Percentiles rank a stretch among this genome's conserved stretches.
Conservation (phyloP, 169 alveolate species). For the Plasmodium malariae region DNA sequence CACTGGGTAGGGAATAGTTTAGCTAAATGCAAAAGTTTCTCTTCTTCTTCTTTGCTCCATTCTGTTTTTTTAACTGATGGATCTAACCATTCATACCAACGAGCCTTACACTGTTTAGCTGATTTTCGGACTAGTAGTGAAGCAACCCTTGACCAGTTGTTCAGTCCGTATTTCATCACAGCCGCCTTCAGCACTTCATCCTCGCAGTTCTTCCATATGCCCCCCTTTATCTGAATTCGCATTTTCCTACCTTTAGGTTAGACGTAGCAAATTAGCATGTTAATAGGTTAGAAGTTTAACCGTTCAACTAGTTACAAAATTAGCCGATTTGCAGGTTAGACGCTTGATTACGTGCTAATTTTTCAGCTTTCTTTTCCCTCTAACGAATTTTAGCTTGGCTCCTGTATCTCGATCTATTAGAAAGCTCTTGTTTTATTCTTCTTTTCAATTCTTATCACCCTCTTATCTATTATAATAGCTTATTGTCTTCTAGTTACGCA, state of each 20-base stretch:
- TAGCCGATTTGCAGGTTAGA: too few species aligned
- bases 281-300: too few species aligned
- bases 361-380: too few species aligned
- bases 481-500: too few species aligned
- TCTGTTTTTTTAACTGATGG: slow-evolving; percentile 99
- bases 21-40: slow-evolving; percentile 98
- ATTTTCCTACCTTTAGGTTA: slow-evolving; percentile 80
- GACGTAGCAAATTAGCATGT: too few species aligned
- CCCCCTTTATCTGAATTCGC: slow-evolving; percentile 98
- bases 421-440: too few species aligned
- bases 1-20: slow-evolving; percentile 99
- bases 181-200: slow-evolving; percentile 99
- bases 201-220: slow-evolving; percentile 99
- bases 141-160: slow-evolving; percentile 99
- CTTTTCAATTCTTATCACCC: too few species aligned
- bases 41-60: slow-evolving; percentile 99
- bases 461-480: too few species aligned
- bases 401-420: too few species aligned
- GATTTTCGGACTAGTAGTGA: slow-evolving; percentile 98
- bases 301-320: too few species aligned
- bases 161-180: slow-evolving; percentile 99
- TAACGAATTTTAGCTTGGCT: too few species aligned
- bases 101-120: slow-evolving; percentile 99
- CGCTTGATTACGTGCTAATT: too few species aligned
- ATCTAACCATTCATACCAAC: slow-evolving; percentile 99